Percentiles rank a stretch among this genome's conserved stretches.
Evolutionary conservation across 768 basidiomycete genomes (phyloP).

Genomic region (Suillus decipiens): DNA sequence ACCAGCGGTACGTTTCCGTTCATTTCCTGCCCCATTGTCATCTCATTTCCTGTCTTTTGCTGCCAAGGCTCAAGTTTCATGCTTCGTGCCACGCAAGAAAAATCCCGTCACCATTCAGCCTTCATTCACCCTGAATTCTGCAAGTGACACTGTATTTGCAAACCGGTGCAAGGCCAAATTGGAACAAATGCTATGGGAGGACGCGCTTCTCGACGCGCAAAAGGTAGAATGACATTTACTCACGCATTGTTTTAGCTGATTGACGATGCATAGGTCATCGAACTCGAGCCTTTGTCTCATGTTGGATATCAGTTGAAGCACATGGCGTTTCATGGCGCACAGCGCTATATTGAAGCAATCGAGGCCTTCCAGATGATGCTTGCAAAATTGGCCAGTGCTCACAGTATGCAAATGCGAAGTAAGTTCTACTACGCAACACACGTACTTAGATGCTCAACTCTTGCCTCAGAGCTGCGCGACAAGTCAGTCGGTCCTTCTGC

Average conservation of each 20-base stretch:
- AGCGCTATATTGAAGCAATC: neutral
- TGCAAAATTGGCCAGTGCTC: neutral
- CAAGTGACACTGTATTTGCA: neutral
- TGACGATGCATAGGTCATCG: neutral
- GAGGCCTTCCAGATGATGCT: neutral
- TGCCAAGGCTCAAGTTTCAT: no score
- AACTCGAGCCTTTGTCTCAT: neutral
- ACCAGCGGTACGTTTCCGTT: no score
- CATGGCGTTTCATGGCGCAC: neutral
- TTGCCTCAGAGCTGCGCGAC: neutral
- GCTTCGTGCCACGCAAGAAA: no score
- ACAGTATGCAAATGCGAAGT: neutral
- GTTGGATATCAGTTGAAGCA: neutral
- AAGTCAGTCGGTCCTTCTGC: neutral
- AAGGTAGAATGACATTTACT: neutral
- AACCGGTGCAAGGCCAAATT: neutral
- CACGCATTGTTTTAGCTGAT: neutral
- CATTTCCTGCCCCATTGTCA: no score
- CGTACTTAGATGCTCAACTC: no score
- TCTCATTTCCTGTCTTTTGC: no score
- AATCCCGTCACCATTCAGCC: no score
- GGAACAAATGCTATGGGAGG: neutral
- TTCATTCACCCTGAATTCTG: neutral
- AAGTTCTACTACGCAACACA: neutral
- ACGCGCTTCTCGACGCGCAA: neutral